These are phyloP conservation scores for Penicillium rolfsii DNA, from an alignment of 2,329 filamentous ascomycete genomes.

Conservation along the genomic window DNA sequence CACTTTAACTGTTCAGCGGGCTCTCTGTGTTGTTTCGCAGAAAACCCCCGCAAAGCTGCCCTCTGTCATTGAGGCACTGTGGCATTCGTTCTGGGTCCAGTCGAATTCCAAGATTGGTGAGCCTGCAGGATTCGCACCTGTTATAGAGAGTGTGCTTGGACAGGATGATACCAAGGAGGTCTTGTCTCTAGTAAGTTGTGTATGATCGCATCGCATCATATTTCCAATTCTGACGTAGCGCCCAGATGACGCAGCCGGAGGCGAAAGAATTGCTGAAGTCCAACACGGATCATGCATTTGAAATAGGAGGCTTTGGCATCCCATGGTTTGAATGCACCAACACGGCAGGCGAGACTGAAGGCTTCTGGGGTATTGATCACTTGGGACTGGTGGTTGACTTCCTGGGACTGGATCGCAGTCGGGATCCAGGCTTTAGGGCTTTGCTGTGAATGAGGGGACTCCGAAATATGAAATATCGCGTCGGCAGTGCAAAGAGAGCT, in stretches of 20 bases:
- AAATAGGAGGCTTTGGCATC: conserved; percentile 62
- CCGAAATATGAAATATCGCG: neutral
- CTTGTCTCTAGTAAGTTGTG: conserved; percentile 44
- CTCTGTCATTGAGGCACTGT: conserved; percentile 52
- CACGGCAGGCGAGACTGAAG: conserved; percentile 55
- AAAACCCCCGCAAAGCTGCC: conserved; percentile 48
- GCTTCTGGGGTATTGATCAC: conserved; percentile 65
- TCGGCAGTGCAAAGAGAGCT: neutral
- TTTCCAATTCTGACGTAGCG: neutral
- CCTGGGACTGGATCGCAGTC: conserved; percentile 52
- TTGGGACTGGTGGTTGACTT: conserved; percentile 58
- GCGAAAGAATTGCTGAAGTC: conserved; percentile 52
- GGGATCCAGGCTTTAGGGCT: conserved; percentile 36
- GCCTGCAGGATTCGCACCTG: conserved; percentile 48
- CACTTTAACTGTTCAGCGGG: conserved; percentile 57
- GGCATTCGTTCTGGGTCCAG: conserved; percentile 57
- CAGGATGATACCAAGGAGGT: conserved; percentile 48
- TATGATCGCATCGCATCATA: neutral
- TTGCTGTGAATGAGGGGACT: conserved; percentile 6
- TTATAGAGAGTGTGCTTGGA: conserved; percentile 53
- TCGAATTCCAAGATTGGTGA: conserved; percentile 49
- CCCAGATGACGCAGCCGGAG: conserved; percentile 33
- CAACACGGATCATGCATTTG: conserved; percentile 57
- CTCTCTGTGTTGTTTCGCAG: conserved; percentile 53
- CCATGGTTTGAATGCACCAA: conserved; percentile 64